Conservation (phyloP, 768 basidiomycete genomes). For the Russula lepida region DNA sequence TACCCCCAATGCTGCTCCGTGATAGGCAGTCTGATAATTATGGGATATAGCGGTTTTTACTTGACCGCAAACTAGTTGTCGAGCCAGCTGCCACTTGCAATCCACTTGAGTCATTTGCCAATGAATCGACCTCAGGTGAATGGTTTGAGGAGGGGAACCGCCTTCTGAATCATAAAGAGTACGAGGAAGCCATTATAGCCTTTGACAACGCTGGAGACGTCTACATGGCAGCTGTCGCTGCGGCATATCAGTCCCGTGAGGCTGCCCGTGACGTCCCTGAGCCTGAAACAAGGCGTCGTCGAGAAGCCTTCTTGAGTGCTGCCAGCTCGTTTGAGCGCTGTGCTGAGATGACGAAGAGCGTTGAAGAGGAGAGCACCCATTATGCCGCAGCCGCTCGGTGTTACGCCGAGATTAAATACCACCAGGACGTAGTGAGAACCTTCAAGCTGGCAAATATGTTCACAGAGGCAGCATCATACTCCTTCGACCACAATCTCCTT, state of each 20-base stretch:
- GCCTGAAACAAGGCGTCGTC: not conserved
- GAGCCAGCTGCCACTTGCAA: not conserved
- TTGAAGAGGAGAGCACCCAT: not conserved
- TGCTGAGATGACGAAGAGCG: not conserved
- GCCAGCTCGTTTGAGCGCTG: not conserved
- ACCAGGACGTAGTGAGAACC: not conserved
- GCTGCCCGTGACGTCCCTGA: conserved; percentile 4
- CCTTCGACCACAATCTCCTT: conserved; percentile 11
- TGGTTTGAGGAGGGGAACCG: conserved; percentile 9
- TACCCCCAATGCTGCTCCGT: conserved; percentile 27
- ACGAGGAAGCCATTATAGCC: conserved; percentile 10
- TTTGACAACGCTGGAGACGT: conserved; percentile 7
- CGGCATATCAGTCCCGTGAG: conserved; percentile 2
- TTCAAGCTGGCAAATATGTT: conserved; percentile 3
- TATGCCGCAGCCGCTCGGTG: conserved; percentile 9
- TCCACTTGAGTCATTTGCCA: conserved; percentile 1
- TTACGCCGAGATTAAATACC: conserved; percentile 3
- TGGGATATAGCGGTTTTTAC: not conserved
- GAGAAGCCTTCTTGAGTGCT: conserved; percentile 1
- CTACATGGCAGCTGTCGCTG: not conserved
- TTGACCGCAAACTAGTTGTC: not conserved
- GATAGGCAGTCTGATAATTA: not conserved
- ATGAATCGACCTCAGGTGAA: conserved; percentile 2
- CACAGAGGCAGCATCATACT: conserved; percentile 13
- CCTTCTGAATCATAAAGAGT: conserved; percentile 2